Conservation (phyloP, 169 alveolate species). For the Plasmodium cynomolgi region DNA sequence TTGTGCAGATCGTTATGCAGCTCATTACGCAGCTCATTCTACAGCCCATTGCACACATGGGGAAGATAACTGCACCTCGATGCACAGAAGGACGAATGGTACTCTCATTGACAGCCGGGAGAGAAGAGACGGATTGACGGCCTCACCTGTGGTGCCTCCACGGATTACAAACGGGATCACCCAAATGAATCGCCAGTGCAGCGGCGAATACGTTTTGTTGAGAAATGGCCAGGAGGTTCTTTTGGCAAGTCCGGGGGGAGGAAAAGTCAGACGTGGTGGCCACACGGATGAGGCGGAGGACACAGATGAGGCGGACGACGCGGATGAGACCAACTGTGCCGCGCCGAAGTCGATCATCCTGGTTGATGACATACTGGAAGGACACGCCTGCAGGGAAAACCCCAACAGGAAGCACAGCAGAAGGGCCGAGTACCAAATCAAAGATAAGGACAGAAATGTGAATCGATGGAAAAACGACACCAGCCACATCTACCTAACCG, state of each 20-base stretch:
- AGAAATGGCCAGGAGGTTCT: background rate
- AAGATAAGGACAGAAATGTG: slow-evolving; percentile 3
- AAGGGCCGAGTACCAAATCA: background rate
- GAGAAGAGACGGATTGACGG: background rate
- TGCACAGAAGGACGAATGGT: background rate
- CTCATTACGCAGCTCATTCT: too few relatives aligned
- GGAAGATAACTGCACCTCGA: background rate
- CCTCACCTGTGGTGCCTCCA: background rate
- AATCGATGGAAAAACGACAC: background rate
- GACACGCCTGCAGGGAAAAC: background rate
- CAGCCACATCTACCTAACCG: background rate
- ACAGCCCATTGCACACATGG: background rate
- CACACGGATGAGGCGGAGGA: background rate
- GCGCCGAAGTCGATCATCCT: background rate
- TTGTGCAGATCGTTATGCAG: too few relatives aligned
- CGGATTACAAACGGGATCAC: background rate
- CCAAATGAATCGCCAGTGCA: background rate
- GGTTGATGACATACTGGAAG: background rate
- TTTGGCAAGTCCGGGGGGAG: background rate
- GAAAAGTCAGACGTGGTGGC: background rate
- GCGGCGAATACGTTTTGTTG: slow-evolving; percentile 22
- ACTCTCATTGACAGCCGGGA: background rate
- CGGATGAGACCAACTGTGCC: background rate
- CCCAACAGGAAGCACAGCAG: background rate
- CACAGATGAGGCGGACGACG: background rate